phyloP scores from a whole-genome alignment of 768 basidiomycete species.

The Lanmaoa rubissima region DNA sequence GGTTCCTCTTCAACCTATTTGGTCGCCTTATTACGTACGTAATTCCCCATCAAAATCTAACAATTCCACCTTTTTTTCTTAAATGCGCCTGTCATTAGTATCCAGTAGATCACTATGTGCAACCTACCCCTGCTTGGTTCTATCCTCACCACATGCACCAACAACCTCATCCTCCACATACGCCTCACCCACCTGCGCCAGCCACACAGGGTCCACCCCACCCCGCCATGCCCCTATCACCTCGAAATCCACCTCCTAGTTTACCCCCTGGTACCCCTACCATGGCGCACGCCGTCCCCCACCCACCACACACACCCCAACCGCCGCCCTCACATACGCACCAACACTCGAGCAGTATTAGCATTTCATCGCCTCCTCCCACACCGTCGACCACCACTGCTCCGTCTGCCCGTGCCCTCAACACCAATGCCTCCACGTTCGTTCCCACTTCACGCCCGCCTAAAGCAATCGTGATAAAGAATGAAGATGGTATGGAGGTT shows the following conservation, averaged over 20 bases:
- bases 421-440: constrained; percentile 63
- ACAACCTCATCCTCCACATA: constrained; percentile 47
- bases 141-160: constrained; percentile 37
- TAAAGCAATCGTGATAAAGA: constrained; percentile 57
- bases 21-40: constrained; percentile 61
- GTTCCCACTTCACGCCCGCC: constrained; percentile 49
- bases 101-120: constrained; percentile 48
- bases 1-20: constrained; percentile 41
- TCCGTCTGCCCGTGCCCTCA: constrained; percentile 46
- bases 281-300: constrained; percentile 54
- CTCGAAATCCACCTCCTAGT: constrained; percentile 53
- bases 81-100: constrained; percentile 33
- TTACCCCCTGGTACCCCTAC: constrained; percentile 73
- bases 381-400: constrained; percentile 56
- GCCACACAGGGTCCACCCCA: constrained; percentile 44
- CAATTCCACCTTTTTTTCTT: neutral
- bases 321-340: constrained; percentile 43
- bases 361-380: constrained; percentile 58
- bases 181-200: constrained; percentile 37
- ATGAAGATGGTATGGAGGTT: constrained; percentile 62
- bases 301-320: constrained; percentile 44
- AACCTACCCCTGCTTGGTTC: constrained; percentile 37
- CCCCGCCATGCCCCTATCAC: constrained; percentile 62
- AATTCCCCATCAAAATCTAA: neutral
- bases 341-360: constrained; percentile 45